Conservation (phyloP, 257 asterid species). For the Capsicum pubescens region DNA sequence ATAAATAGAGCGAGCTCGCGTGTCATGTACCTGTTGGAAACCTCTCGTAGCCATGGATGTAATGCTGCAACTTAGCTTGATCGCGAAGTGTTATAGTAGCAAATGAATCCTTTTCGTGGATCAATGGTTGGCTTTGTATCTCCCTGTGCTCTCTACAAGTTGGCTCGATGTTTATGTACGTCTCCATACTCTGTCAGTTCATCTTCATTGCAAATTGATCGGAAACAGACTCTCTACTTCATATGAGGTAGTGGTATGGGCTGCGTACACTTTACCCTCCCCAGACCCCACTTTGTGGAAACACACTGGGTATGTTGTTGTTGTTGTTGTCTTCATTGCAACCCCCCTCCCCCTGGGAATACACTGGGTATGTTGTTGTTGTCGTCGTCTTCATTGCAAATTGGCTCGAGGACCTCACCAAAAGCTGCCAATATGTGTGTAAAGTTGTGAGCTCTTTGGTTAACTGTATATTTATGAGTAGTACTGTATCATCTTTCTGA, state of each 20-base stretch:
- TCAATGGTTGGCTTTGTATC: background rate
- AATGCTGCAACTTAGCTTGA: conserved; percentile 29
- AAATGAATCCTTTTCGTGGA: background rate
- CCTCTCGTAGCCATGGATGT: background rate
- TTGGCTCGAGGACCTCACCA: background rate
- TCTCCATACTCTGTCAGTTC: background rate
- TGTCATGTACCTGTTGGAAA: background rate
- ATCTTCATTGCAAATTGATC: background rate
- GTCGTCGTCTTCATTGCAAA: background rate
- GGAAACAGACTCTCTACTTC: too few species aligned
- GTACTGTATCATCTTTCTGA: background rate
- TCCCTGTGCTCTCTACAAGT: background rate
- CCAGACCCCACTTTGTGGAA: too few species aligned
- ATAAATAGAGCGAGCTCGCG: background rate
- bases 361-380: too few species aligned
- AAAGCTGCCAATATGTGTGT: background rate
- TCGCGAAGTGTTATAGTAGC: background rate
- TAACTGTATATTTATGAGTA: background rate
- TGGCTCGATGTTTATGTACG: background rate
- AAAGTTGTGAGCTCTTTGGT: background rate
- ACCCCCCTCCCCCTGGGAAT: too few species aligned
- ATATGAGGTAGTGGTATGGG: too few species aligned
- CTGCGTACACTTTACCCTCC: too few species aligned
- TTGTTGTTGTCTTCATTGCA: too few species aligned
- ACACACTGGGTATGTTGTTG: too few species aligned